Evolutionary conservation across 148 eudicot species (phyloP), one percentile per base, ranked within the genome.

Genomic region (Chenopodium quinoa): DNA sequence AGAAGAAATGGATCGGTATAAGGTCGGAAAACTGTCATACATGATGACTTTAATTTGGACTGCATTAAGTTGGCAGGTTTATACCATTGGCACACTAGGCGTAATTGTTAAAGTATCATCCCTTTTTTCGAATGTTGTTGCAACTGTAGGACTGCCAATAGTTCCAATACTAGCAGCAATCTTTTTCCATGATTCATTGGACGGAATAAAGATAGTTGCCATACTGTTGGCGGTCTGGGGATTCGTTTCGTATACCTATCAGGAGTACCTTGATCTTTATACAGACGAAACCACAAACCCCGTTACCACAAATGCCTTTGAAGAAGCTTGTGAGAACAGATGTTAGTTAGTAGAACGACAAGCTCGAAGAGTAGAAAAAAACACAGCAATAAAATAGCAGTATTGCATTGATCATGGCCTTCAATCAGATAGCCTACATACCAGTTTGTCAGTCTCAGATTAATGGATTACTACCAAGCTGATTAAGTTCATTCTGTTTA

Each of bases 151-250:
- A 58, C 68, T 89, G 81, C 90, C 92, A 8, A 54, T 85, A 62
- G 86, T 88, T 79, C 92, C 90, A 0, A 83, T 89, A 52, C 58
- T 88, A 7, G 89, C 89, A 4, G 90, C 84, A 22, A 29, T 89
- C 6, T 71, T 88, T 52, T 89, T 89, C 76, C 87, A 83, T 65
- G 90, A 89, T 58, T 76, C 76, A 37, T 86, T 89, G 91, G 79
- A 84, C 71, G 88, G 90, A 31, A 77, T 88, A 19, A 89, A 88
- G 80, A 85, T 56, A 13, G 82, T 89, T 8, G 83, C 90, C 1
- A 66, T 88, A 83, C 20, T 88, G 64, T 63, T 89, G 75, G 89
- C 90, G 37, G 3, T 88, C 11, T 89, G 91, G 91, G 91, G 91
- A 1, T 89, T 86, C 29, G 68, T 84, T 72, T 89, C 91, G 6